These are phyloP conservation scores for Lonicera japonica DNA, from an alignment of 129 eudicot genomes.

Conservation along the genomic window DNA sequence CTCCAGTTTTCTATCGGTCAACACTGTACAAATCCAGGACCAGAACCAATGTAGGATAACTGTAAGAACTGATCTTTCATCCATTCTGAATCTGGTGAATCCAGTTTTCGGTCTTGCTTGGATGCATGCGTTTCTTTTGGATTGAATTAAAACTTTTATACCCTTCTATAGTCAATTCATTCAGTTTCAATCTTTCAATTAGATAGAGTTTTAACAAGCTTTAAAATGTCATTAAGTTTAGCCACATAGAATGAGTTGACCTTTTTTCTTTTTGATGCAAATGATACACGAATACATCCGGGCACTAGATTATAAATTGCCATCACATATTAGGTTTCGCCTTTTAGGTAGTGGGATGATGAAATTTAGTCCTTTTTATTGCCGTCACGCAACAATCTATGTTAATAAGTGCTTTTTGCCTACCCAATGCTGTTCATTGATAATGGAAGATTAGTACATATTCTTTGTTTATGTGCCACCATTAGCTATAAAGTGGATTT, in stretches of 20 bases:
- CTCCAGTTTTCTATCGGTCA: slow-evolving; percentile 51
- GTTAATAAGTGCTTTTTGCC: too few species aligned
- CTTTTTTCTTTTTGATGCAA: too few species aligned
- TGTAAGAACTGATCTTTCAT: neutral
- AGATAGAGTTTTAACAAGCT: neutral
- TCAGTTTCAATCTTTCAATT: neutral
- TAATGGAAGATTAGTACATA: too few species aligned
- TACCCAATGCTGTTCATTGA: too few species aligned
- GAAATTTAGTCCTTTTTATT: too few species aligned
- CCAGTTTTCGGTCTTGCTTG: neutral
- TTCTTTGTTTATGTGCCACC: neutral
- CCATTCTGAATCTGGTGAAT: neutral
- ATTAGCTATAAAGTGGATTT: neutral
- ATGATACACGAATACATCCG: too few species aligned
- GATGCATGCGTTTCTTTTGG: neutral
- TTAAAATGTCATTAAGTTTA: neutral
- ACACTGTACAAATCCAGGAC: slow-evolving; percentile 11
- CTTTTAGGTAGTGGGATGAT: neutral
- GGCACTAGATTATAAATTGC: too few species aligned
- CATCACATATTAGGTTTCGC: neutral
- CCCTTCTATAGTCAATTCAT: neutral
- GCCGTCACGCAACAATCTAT: neutral
- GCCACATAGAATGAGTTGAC: too few species aligned
- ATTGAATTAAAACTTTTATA: neutral
- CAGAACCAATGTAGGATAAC: neutral